These are phyloP conservation scores for Alloteropsis angusta DNA, from an alignment of 202 grass and related monocot species.

Conservation along the genomic window DNA sequence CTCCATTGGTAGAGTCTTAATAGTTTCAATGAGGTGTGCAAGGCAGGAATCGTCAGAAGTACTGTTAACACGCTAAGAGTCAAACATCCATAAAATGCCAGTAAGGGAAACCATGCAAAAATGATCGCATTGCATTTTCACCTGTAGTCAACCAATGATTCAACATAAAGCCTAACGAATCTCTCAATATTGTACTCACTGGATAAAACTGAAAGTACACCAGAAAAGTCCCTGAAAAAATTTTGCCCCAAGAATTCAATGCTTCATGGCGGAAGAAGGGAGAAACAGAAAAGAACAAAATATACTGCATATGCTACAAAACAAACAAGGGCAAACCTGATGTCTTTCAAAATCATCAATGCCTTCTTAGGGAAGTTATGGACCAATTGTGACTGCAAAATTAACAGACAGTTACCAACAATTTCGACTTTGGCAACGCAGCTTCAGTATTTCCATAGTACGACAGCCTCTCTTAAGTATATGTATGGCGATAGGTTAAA, in stretches of 20 bases:
- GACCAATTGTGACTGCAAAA: slow-evolving; percentile 72
- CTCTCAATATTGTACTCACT: slow-evolving; percentile 68
- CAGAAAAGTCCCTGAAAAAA: slow-evolving; percentile 69
- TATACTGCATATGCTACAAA: background rate
- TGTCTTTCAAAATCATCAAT: slow-evolving; percentile 65
- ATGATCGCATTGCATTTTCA: slow-evolving; percentile 28
- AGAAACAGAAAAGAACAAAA: background rate
- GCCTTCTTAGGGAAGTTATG: slow-evolving; percentile 61
- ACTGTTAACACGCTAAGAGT: slow-evolving; percentile 34
- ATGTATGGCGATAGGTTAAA: slow-evolving; percentile 5
- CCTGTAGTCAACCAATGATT: slow-evolving; percentile 74
- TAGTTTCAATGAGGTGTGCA: slow-evolving; percentile 36
- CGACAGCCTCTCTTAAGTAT: background rate
- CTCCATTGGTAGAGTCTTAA: slow-evolving; percentile 52
- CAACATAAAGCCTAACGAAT: slow-evolving; percentile 69
- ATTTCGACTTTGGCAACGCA: background rate
- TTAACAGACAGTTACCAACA: background rate
- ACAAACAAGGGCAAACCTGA: slow-evolving; percentile 30
- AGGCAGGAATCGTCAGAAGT: slow-evolving; percentile 42
- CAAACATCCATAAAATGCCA: slow-evolving; percentile 4
- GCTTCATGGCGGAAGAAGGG: background rate
- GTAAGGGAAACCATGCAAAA: slow-evolving; percentile 11
- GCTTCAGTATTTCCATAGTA: slow-evolving; percentile 7
- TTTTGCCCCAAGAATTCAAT: background rate
- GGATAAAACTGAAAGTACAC: slow-evolving; percentile 62